Conservation (phyloP, 257 asterid genomes). For the Nicotiana attenuata region DNA sequence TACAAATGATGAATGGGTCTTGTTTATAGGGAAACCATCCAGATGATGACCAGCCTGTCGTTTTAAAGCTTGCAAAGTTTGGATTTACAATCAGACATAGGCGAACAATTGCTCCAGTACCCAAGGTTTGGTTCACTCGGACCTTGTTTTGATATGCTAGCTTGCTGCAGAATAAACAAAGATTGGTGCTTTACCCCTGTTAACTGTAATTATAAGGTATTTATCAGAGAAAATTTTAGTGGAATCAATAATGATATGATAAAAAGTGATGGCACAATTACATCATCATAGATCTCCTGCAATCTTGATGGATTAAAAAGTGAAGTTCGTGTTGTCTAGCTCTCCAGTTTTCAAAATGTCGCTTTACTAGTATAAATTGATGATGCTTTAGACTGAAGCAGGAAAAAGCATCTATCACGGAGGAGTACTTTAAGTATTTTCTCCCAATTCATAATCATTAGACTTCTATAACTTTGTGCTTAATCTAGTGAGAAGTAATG, state of each 20-base stretch:
- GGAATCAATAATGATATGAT: neutral
- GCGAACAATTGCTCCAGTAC: constrained; percentile 58
- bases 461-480: neutral
- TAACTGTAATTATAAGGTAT: neutral
- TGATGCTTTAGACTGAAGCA: neutral
- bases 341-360: neutral
- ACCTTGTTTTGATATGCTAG: neutral
- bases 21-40: constrained; percentile 77
- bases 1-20: constrained; percentile 8
- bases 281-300: neutral
- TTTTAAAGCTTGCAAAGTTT: constrained; percentile 49
- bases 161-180: neutral
- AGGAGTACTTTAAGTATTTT: neutral
- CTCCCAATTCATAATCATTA: neutral
- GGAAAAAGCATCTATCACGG: neutral
- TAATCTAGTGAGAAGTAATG: neutral
- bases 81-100: constrained; percentile 67
- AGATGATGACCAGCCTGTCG: constrained; percentile 52
- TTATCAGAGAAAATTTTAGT: neutral
- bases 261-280: neutral
- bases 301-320: neutral
- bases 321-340: neutral
- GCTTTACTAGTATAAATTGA: neutral
- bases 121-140: constrained; percentile 48
- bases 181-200: neutral